Conservation (phyloP, 345 rosid genomes). For the Euphorbia pulcherrima region DNA sequence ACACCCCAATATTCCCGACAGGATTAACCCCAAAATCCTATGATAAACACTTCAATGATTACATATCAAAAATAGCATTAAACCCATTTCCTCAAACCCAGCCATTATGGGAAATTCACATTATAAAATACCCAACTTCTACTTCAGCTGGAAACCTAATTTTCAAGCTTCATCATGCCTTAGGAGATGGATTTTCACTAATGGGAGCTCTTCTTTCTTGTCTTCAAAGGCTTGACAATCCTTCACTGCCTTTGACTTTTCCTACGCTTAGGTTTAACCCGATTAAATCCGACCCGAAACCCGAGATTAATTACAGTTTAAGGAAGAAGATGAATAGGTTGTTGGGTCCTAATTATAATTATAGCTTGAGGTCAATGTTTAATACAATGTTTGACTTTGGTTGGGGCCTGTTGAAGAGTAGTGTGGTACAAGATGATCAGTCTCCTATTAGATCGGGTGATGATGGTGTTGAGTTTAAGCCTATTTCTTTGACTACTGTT, state of each 20-base stretch:
- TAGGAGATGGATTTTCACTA: constrained; percentile 55
- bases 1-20: constrained; percentile 26
- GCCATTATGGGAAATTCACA: constrained; percentile 55
- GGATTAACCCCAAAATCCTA: constrained; percentile 31
- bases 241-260: constrained; percentile 41
- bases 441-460: constrained; percentile 35
- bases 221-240: constrained; percentile 44
- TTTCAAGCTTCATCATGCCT: constrained; percentile 62
- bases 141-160: constrained; percentile 31
- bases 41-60: constrained; percentile 28
- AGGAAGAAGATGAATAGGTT: not conserved
- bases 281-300: not conserved
- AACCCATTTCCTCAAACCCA: constrained; percentile 33
- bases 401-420: constrained; percentile 41
- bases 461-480: constrained; percentile 33
- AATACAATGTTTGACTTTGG: constrained; percentile 37
- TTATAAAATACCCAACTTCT: constrained; percentile 40
- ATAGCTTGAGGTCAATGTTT: constrained; percentile 8
- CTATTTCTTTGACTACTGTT: constrained; percentile 22
- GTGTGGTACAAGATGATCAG: constrained; percentile 31
- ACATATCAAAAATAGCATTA: constrained; percentile 30
- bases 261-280: constrained; percentile 20
- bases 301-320: not conserved
- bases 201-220: constrained; percentile 59
- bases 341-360: not conserved